A percentile compares a stretch with the other conserved stretches of the same genome.
Conservation (phyloP, 2,329 filamentous ascomycete species). For the Botrytis hyacinthi region DNA sequence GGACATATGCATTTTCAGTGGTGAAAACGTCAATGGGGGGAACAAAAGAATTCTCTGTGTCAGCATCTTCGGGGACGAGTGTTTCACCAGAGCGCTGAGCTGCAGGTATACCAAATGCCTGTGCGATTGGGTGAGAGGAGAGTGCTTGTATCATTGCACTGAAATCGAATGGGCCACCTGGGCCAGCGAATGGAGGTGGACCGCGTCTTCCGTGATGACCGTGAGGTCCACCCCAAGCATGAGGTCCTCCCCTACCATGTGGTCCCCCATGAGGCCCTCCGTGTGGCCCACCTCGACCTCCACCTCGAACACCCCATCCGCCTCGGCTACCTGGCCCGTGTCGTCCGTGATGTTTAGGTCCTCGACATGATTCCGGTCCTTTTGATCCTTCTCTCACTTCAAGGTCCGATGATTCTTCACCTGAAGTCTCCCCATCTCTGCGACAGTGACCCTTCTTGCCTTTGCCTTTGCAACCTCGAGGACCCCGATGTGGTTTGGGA, state of each 20-base stretch:
- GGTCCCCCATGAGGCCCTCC: conserved; percentile 24
- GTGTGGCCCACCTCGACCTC: conserved; percentile 21
- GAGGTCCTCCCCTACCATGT: conserved; percentile 21
- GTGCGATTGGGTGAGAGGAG: conserved; percentile 34
- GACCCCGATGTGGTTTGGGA: conserved; percentile 2
- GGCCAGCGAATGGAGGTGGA: conserved; percentile 29
- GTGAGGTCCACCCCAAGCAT: conserved; percentile 23
- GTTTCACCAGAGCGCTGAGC: conserved; percentile 31
- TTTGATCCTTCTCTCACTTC: conserved; percentile 23
- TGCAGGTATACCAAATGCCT: conserved; percentile 27
- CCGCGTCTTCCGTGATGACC: conserved; percentile 27
- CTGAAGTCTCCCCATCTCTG: not conserved
- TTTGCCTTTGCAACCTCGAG: conserved; percentile 1
- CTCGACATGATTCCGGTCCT: conserved; percentile 18
- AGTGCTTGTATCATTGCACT: conserved; percentile 32
- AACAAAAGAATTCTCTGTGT: conserved; percentile 48
- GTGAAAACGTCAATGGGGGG: conserved; percentile 77
- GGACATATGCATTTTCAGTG: conserved; percentile 60
- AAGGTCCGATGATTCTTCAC: conserved; percentile 16
- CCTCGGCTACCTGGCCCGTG: conserved; percentile 28
- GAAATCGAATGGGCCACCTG: conserved; percentile 34
- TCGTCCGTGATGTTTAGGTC: conserved; percentile 19
- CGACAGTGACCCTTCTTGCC: not conserved
- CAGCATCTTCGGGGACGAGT: conserved; percentile 27
- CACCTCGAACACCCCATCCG: conserved; percentile 12